Percentiles rank a stretch among this genome's conserved stretches.
These are phyloP conservation scores for Colletotrichum cereale DNA, from an alignment of 2,329 filamentous ascomycete species.

Conservation along the genomic window DNA sequence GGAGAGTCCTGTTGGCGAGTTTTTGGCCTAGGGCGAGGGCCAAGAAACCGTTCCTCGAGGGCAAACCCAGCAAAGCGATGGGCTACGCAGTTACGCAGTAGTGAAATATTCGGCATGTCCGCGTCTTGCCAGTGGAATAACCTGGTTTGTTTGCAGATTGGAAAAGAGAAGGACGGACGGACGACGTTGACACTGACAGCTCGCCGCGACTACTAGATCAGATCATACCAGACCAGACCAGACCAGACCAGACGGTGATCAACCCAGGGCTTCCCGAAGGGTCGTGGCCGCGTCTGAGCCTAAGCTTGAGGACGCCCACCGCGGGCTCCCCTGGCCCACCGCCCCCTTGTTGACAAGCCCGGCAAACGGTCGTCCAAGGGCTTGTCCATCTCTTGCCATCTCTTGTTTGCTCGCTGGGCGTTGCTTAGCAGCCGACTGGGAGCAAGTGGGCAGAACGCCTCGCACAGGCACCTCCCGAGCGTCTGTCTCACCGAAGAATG, in stretches of 20 bases:
- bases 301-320: neutral
- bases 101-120: slow-evolving; percentile 36
- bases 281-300: slow-evolving; percentile 3
- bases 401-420: slow-evolving; percentile 25
- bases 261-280: neutral
- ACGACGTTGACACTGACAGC: slow-evolving; percentile 6
- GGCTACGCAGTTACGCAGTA: too few relatives aligned
- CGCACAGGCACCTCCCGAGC: neutral
- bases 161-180: neutral
- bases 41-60: neutral
- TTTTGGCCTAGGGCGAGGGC: neutral
- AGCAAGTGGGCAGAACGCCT: slow-evolving; percentile 11
- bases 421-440: slow-evolving; percentile 13
- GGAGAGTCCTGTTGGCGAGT: slow-evolving; percentile 14
- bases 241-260: neutral
- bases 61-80: neutral
- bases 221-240: neutral
- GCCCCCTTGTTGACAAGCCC: neutral
- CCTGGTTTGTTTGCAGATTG: neutral
- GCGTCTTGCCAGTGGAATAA: slow-evolving; percentile 8
- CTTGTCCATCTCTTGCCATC: slow-evolving; percentile 35
- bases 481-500: slow-evolving; percentile 37
- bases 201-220: neutral
- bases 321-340: neutral
- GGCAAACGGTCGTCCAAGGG: neutral